Base-by-base conservation (phyloP, 257 asterid genomes). In the Salvia splendens region DNA sequence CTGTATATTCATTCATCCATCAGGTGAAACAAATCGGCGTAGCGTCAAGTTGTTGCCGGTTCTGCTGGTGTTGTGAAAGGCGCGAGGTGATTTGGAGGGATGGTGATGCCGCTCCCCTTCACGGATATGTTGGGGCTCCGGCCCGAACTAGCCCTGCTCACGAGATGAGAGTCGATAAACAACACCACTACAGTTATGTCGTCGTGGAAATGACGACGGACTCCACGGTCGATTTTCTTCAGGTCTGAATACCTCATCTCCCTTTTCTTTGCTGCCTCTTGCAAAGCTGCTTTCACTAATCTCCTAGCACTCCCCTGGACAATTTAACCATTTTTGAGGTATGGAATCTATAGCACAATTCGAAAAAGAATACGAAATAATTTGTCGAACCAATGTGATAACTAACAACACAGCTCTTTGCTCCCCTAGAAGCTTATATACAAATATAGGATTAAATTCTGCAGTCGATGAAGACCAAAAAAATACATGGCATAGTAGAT, bases 241-340 rank as follows among this genome's bases (percentile, higher is more conserved):
- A 91, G 71, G 77, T 91, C 97, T 0, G 96, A 88, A 78, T 91
- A 91, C 68, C 97, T 86, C 97, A 91, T 91, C 71, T 91, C 97
- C 73, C 97, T 77, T 73, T 91, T 91, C 86, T 88, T 91, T 0
- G 96, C 96, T 52, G 97, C 97, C 82, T 79, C 95, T 77, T 76
- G 96, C 32, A 91, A 51, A 43, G 96, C 96, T 20, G 85, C 75
- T 73, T 91, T 91, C 59, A 91, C 91, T 68, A 91, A 75, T 83
- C 89, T 86, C 81, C 78, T 79, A 11, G 97, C 96, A 69, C 86
- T 88, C 42, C 96, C 97, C 96, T 91, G 91, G 73, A 68, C 10
- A 40, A 49, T 49, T 10, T 5, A 28, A 61, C 36, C 36, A 3
- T 30, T 52, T 52, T 52, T 51, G 45, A 40, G 11, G 11, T 7